These are phyloP conservation scores for Maudiozyma barnettii DNA, from an alignment of 805 yeast species.

Conservation along the genomic window DNA sequence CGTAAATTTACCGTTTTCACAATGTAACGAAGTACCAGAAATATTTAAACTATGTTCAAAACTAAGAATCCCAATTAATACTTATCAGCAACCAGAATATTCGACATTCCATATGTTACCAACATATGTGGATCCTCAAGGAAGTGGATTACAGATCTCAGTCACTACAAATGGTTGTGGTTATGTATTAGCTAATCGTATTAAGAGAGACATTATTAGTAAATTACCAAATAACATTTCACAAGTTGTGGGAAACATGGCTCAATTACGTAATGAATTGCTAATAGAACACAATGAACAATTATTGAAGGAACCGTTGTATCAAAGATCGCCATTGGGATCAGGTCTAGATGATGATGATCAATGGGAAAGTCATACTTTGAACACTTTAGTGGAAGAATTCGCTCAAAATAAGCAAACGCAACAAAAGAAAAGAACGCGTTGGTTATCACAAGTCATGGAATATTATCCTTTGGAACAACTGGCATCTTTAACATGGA, in stretches of 20 bases:
- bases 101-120: conserved; percentile 75
- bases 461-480: conserved; percentile 76
- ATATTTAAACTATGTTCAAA: conserved; percentile 45
- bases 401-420: conserved; percentile 45
- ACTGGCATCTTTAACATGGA: conserved; percentile 50
- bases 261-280: conserved; percentile 49
- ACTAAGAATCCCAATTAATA: conserved; percentile 73
- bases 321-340: conserved; percentile 19
- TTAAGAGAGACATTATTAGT: conserved; percentile 62
- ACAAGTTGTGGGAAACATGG: conserved; percentile 58
- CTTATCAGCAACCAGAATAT: conserved; percentile 58
- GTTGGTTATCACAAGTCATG: conserved; percentile 84
- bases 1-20: conserved; percentile 38
- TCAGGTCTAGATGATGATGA: conserved; percentile 52
- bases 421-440: conserved; percentile 48
- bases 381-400: conserved; percentile 56
- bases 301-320: conserved; percentile 19
- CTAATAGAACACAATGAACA: conserved; percentile 40
- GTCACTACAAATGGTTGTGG: conserved; percentile 85
- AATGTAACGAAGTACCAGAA: conserved; percentile 26
- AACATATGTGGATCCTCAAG: conserved; percentile 54
- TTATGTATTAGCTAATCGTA: conserved; percentile 72
- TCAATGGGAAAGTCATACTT: conserved; percentile 45
- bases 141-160: conserved; percentile 57
- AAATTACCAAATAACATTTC: conserved; percentile 64